phyloP scores from a whole-genome alignment of 2,329 filamentous ascomycete genomes.

The Graphilbum sp. region DNA sequence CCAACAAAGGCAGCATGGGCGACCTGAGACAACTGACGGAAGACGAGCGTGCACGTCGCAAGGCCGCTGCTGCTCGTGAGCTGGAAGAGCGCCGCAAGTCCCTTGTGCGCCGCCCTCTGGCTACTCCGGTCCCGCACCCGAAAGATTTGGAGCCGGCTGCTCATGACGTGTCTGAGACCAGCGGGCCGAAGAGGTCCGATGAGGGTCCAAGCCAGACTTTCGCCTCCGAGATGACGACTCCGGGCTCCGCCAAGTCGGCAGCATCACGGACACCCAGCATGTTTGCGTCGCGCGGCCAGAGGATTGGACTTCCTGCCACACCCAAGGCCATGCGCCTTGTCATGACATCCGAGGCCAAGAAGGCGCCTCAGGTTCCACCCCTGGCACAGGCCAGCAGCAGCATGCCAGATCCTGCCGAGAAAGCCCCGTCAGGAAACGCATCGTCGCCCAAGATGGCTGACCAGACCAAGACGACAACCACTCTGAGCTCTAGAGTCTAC shows the following conservation, averaged over 20 bases:
- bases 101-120: slow-evolving; percentile 62
- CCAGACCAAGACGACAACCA: no score
- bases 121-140: slow-evolving; percentile 66
- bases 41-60: slow-evolving; percentile 48
- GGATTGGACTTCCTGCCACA: slow-evolving; percentile 73
- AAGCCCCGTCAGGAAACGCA: background rate
- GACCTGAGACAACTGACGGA: slow-evolving; percentile 35
- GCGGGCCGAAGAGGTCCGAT: no score
- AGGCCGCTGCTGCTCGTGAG: slow-evolving; percentile 64
- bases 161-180: background rate
- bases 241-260: slow-evolving; percentile 19
- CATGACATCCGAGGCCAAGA: slow-evolving; percentile 40
- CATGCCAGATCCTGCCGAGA: background rate
- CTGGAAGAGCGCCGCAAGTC: slow-evolving; percentile 79
- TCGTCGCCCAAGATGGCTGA: background rate
- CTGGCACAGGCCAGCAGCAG: slow-evolving; percentile 17
- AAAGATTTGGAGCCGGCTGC: slow-evolving; percentile 12
- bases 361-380: slow-evolving; percentile 37
- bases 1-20: slow-evolving; percentile 18
- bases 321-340: slow-evolving; percentile 81
- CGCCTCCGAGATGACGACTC: slow-evolving; percentile 41
- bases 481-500: no score
- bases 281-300: slow-evolving; percentile 29
- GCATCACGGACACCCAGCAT: slow-evolving; percentile 23
- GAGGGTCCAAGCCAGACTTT: no score